A percentile compares a stretch with the other conserved stretches of the same genome.
phyloP scores from a whole-genome alignment of 192 early-diverging fungal genomes.

The Spizellomyces punctatus region DNA sequence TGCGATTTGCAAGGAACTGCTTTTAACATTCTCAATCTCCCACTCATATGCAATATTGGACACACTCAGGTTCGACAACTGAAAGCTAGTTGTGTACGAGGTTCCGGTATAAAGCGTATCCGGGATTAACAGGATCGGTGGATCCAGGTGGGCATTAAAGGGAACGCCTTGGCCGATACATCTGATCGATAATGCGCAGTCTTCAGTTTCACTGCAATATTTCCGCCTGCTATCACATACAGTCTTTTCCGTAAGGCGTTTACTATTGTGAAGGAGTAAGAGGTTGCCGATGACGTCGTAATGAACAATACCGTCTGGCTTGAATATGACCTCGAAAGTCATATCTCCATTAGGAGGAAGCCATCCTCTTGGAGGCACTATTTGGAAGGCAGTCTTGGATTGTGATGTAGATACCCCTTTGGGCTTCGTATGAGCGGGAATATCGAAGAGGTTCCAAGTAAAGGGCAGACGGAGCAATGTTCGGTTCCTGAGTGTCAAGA shows the following conservation, averaged over 20 bases:
- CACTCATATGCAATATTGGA: constrained; percentile 40
- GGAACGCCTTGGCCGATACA: constrained; percentile 34
- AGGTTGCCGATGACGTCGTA: constrained; percentile 46
- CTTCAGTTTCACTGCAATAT: background rate
- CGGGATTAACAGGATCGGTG: constrained; percentile 37
- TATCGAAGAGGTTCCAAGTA: constrained; percentile 37
- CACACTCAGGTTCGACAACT: constrained; percentile 43
- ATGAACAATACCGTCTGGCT: constrained; percentile 22
- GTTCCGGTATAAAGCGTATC: constrained; percentile 24
- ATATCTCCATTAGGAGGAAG: constrained; percentile 36
- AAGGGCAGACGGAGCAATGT: constrained; percentile 42
- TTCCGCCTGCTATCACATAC: background rate
- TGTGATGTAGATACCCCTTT: background rate
- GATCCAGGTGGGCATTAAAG: constrained; percentile 26
- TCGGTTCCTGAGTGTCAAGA: constrained; percentile 39
- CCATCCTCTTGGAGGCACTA: constrained; percentile 35
- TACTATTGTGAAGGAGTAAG: constrained; percentile 33
- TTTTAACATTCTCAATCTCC: constrained; percentile 33
- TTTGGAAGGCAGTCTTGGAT: constrained; percentile 26
- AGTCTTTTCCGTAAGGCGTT: constrained; percentile 1
- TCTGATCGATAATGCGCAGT: constrained; percentile 35
- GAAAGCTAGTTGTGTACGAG: constrained; percentile 14
- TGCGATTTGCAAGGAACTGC: constrained; percentile 11
- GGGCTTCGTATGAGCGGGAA: constrained; percentile 29
- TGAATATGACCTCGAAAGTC: constrained; percentile 45